Evolutionary conservation across 2,329 filamentous ascomycete genomes (phyloP), one percentile per base, ranked within the genome.

Genomic region (Tetracladium maxilliforme): DNA sequence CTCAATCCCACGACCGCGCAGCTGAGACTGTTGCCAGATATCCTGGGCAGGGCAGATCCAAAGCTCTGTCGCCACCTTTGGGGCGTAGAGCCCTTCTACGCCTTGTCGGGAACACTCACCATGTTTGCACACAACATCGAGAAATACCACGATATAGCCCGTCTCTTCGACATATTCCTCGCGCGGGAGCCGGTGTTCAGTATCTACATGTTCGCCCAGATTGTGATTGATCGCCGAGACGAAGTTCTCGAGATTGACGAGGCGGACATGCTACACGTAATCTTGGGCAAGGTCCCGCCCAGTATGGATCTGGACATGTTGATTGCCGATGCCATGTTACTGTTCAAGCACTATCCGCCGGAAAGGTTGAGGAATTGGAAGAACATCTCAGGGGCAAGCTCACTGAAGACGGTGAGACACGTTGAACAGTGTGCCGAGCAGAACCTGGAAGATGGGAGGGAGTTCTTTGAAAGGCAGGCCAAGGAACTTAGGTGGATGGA

Each of bases 121-220:
- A 74, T 98, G 58, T 98, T 94, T 49, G 84, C 90, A 11, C 90
- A 98, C 52, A 87, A 95, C 47, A 84, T 98, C 32, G 76, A 90
- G 49, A 73, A 77, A 21, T 94, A 93, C 46, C 69, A 70, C 33
- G 79, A 87, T 37, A 95, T 98, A 42, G 70, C 84, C 17, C 71
- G 90, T 14, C 58, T 98, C 2, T 98, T 94, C 47, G 90, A 98
- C 52, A 86, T 87, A 27, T 65, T 98, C 23, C 62, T 98, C 5
- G 82, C 87, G 4, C 70, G 70, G 24, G 82, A 92, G 47, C 82
- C 86, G n/a, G 77, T 80, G 19, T 83, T 93, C 41, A 75, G 75
- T 11, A 66, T 95, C 26, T 98, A 98, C 49, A 64, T 95, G 27
- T 95, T 93, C 51, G 83, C 84, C 2, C 78, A 82, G 44, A 86